Conservation (phyloP, 1,139 yeast genomes). For the Spathaspora sp. region DNA sequence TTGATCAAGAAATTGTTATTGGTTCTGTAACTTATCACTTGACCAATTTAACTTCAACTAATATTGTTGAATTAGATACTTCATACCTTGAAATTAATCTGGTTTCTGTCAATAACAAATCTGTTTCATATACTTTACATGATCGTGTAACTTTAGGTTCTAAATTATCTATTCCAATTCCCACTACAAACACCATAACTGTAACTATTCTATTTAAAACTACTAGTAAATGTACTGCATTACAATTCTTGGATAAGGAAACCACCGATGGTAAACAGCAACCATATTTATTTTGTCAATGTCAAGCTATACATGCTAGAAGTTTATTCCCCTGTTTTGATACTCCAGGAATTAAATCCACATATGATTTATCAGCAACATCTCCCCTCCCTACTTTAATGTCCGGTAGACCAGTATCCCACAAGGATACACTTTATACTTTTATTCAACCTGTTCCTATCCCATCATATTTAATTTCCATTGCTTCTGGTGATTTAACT, state of each 20-base stretch:
- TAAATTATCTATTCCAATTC: conserved; percentile 22
- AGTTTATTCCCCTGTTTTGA: conserved; percentile 89
- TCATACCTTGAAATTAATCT: conserved; percentile 56
- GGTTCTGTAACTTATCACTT: conserved; percentile 61
- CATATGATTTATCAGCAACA: conserved; percentile 56
- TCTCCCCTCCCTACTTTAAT: conserved; percentile 70
- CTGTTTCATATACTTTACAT: conserved; percentile 35
- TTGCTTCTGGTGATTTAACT: conserved; percentile 80
- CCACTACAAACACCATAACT: background rate
- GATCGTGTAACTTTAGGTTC: conserved; percentile 67
- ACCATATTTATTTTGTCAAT: conserved; percentile 85
- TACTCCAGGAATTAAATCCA: conserved; percentile 80
- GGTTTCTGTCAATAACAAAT: conserved; percentile 45
- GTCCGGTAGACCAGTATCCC: conserved; percentile 55
- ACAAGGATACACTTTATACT: conserved; percentile 26
- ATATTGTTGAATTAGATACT: conserved; percentile 53
- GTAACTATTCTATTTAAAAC: conserved; percentile 60
- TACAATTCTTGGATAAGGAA: conserved; percentile 78
- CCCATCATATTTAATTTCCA: conserved; percentile 80
- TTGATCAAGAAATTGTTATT: conserved; percentile 47
- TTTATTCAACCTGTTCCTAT: conserved; percentile 81
- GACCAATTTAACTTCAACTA: conserved; percentile 14
- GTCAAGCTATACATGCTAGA: conserved; percentile 91
- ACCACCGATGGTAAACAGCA: conserved; percentile 73
- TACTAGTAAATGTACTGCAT: conserved; percentile 75